Evolutionary conservation across 2,329 filamentous ascomycete genomes (phyloP), one percentile per base, ranked within the genome.

Genomic region (Pseudovirgaria hyperparasitica): DNA sequence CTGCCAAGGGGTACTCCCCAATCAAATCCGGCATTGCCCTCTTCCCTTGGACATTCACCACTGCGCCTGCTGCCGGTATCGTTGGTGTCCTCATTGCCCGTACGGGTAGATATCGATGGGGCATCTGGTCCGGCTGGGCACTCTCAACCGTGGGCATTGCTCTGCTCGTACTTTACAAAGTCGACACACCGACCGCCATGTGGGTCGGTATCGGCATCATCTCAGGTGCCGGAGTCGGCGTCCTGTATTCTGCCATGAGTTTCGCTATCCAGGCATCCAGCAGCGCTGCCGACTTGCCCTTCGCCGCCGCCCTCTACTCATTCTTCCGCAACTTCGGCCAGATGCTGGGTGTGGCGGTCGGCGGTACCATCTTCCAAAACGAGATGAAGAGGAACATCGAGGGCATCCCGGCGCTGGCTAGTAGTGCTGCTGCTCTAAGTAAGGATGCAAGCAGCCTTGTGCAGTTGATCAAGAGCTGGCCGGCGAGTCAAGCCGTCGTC

Each of bases 261-360:
- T 58, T 63, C 0, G 57, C 63, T 0, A 46, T 62, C 10, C 54
- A 59, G 37, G 62, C 60, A 1, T 32, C 45, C 0, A 35, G 62
- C 1, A 19, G 41, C 1, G 57, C 62, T 6, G 32, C 33, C 2
- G 55, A 65, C 26, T 41, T 44, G 0, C 53, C 56, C 2, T 29
- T 48, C 2, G 53, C 56, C 0, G 57, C 57, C 3, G 51, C 44
- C 2, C 55, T 57, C 22, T 64, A 55, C 48, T 41, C 48, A 1
- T 70, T 69, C 31, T 40, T 63, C 30, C 55, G 63, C 19, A 55
- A 44, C 28, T 57, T 69, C 17, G 65, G 65, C 3, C 40, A 48
- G n/a, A 55, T 60, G 3, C 59, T 65, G 42, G 65, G 62, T 6
- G 50, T 61, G 2, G 48, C 60, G 0, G 55, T 69, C 14, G 53